Base-by-base conservation (phyloP, 106 monocot species). In the Acanthochlamys bracteata region DNA sequence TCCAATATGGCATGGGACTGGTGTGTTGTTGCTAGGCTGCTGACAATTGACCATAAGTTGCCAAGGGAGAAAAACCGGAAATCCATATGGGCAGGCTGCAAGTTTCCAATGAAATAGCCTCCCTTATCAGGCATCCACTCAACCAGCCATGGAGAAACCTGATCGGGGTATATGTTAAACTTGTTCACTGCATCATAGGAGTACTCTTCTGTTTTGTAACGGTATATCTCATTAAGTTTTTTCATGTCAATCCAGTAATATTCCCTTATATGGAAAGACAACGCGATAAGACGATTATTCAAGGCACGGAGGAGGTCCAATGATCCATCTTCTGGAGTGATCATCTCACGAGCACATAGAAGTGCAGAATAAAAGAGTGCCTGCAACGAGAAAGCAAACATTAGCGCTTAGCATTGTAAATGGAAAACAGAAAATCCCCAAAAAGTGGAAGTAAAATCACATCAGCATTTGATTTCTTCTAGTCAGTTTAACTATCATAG, bases 11-110 rank as follows among this genome's bases (percentile, higher is more conserved):
- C 88, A 77, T 92, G 98, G 15, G 91, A 88, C 56, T 98, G 98
- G 17, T 83, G 67, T 24, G 78, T 75, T 10, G 98, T 88, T 17
- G 98, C 83, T 40, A 98, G 71, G 79, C 85, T 88, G 68, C 74
- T 85, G 54, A 86, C 81, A 41, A 98, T 81, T 59, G 88, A 83
- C 98, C 91, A 98, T 58, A 98, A 20, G 62, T 98, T 98, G 56
- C 98, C 98, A 24, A 98, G 80, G 42, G 98, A 92, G 69, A 98
- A 98, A 76, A 98, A 98, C 17, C 98, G 84, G 39, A 98, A 98
- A 65, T 98, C 98, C 91, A 98, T 98, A 63, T 98, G 98, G 59
- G 98, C 91, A 39, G 98, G 98, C 69, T 98, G 92, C 72, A 98
- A 71, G 66, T 98, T 98, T 62, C 98, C 92, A 52, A 98, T 98